Conservation (phyloP, 2,329 filamentous ascomycete species). For the Fusarium camptoceras region DNA sequence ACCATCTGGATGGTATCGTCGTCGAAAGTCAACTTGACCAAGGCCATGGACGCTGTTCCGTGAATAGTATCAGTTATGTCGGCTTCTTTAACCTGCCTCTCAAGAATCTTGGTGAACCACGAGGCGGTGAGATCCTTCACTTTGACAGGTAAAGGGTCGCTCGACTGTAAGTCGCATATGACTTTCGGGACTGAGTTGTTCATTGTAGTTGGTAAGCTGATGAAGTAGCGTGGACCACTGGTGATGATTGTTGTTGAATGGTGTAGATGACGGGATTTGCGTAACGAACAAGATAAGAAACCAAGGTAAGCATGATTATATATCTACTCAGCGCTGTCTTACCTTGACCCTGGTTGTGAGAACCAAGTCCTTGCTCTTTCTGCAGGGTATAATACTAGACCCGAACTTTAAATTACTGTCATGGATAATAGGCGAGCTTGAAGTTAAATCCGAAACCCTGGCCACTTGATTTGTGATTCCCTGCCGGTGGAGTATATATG, state of each 20-base stretch:
- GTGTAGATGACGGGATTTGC: neutral
- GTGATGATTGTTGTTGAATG: rapidly evolving
- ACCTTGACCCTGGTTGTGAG: neutral
- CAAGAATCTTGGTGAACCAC: constrained; percentile 16
- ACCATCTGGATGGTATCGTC: neutral
- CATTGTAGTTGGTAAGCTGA: neutral
- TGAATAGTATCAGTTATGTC: constrained; percentile 1
- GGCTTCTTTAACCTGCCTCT: neutral
- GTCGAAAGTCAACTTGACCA: neutral
- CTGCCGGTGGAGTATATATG: neutral
- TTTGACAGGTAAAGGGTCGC: constrained; percentile 1
- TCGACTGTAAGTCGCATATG: neutral
- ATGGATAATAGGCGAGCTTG: neutral
- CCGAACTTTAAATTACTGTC: neutral
- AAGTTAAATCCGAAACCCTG: neutral
- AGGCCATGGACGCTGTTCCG: constrained; percentile 23
- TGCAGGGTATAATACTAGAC: neutral
- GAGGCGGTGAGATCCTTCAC: neutral
- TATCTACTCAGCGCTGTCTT: neutral
- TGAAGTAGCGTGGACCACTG: neutral
- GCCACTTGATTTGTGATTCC: neutral
- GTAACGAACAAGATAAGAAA: neutral
- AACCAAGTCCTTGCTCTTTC: neutral
- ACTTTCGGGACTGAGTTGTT: neutral
- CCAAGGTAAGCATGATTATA: neutral